Evolutionary conservation across 1,284 basidiomycete genomes (phyloP).

Genomic region (Puccinia novopanici): DNA sequence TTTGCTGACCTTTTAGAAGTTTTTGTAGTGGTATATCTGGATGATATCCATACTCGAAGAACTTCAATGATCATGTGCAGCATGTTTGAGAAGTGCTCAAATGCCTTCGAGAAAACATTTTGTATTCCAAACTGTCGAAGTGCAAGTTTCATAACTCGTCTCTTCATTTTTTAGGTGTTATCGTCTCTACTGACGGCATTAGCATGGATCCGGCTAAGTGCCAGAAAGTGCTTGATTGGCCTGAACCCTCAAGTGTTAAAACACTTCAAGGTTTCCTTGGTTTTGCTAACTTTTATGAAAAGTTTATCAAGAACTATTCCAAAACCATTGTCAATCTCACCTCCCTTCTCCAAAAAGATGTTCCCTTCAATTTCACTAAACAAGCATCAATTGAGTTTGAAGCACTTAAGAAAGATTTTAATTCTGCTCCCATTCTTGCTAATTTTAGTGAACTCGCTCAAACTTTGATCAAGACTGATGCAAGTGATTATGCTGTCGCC

Average conservation of each 20-base stretch:
- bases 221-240: conserved; percentile 60
- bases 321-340: not conserved
- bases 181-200: conserved; percentile 59
- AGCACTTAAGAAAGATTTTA: not conserved
- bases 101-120: not conserved
- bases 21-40: not conserved
- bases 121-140: conserved; percentile 47
- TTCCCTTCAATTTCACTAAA: not conserved
- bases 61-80: not conserved
- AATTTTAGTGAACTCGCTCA: not conserved
- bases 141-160: conserved; percentile 50
- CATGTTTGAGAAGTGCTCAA: not conserved
- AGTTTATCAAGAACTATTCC: conserved; percentile 61
- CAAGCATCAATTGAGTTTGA: not conserved
- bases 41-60: not conserved
- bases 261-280: conserved; percentile 60
- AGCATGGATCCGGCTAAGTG: conserved; percentile 62
- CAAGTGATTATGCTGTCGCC: not conserved
- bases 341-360: not conserved
- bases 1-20: not conserved
- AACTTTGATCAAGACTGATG: not conserved
- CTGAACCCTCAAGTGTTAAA: conserved; percentile 57
- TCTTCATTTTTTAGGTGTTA: conserved; percentile 62
- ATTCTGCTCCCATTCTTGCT: not conserved
- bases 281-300: conserved; percentile 61